These are phyloP conservation scores for Penicillium sp. DNA, from an alignment of 2,329 filamentous ascomycete species.

Conservation along the genomic window DNA sequence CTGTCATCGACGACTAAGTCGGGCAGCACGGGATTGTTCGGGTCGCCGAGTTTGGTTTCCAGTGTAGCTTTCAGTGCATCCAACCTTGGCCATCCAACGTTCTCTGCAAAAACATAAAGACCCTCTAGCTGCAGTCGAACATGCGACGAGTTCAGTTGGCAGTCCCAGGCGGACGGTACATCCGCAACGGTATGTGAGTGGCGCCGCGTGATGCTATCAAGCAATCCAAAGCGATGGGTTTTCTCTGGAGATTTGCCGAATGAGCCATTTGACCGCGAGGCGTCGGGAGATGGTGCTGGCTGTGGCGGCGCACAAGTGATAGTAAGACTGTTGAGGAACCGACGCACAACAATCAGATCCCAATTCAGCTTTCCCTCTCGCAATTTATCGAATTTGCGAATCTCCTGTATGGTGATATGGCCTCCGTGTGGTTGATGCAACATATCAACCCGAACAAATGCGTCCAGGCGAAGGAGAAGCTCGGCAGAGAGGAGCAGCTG, in stretches of 20 bases:
- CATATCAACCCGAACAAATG: constrained; percentile 42
- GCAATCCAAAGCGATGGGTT: constrained; percentile 21
- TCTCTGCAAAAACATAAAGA: constrained; percentile 50
- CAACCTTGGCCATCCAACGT: constrained; percentile 49
- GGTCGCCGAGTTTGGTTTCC: constrained; percentile 33
- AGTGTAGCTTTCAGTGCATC: constrained; percentile 39
- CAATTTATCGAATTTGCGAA: constrained; percentile 45
- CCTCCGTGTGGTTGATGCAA: constrained; percentile 40
- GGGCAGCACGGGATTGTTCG: constrained; percentile 11
- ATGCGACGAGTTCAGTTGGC: constrained; percentile 36
- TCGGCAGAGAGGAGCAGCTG: constrained; percentile 55
- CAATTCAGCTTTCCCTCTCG: constrained; percentile 54
- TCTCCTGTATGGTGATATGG: constrained; percentile 43
- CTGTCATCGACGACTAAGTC: constrained; percentile 12
- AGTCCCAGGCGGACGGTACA: constrained; percentile 33
- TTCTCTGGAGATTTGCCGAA: constrained; percentile 14
- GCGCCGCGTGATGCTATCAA: constrained; percentile 27
- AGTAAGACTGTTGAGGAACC: constrained; percentile 52
- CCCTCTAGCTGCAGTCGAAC: constrained; percentile 48
- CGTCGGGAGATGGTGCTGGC: constrained; percentile 5
- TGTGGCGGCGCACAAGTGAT: constrained; percentile 29
- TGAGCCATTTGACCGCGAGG: neutral
- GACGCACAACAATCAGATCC: constrained; percentile 53
- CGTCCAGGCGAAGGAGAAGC: constrained; percentile 53
- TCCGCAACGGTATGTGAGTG: constrained; percentile 14